These are phyloP conservation scores for Evansstolkia leycettana DNA, from an alignment of 495 filamentous ascomycete genomes.

Conservation along the genomic window DNA sequence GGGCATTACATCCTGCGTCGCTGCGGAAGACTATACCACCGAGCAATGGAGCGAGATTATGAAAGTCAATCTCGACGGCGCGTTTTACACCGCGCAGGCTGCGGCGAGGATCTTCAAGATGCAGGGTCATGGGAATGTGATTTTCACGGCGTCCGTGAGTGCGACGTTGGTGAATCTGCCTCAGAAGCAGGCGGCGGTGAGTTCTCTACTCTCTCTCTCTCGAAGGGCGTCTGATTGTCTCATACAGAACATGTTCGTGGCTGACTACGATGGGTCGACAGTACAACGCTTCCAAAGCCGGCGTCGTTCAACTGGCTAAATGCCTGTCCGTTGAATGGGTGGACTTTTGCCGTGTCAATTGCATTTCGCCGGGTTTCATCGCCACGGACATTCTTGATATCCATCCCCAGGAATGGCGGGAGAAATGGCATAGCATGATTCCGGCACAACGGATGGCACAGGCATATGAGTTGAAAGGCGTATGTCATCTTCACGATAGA, in stretches of 20 bases:
- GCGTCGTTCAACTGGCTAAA: slow-evolving; percentile 16
- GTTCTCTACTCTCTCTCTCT: neutral
- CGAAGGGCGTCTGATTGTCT: neutral
- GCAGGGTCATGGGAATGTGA: slow-evolving; percentile 27
- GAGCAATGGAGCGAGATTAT: slow-evolving; percentile 27
- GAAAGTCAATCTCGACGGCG: slow-evolving; percentile 35
- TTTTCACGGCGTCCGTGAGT: slow-evolving; percentile 31
- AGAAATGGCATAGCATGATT: slow-evolving; percentile 15
- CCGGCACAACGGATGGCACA: slow-evolving; percentile 16
- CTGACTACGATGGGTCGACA: slow-evolving; percentile 1
- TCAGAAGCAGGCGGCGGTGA: slow-evolving; percentile 26
- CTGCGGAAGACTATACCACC: slow-evolving; percentile 24
- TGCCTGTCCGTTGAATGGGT: slow-evolving; percentile 23
- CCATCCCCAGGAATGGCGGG: slow-evolving; percentile 9
- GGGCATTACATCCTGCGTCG: slow-evolving; percentile 42
- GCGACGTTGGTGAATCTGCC: slow-evolving; percentile 33
- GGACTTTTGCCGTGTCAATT: slow-evolving; percentile 26
- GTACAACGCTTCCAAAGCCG: slow-evolving; percentile 28
- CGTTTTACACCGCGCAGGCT: slow-evolving; percentile 33
- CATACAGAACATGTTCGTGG: neutral
- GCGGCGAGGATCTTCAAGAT: slow-evolving; percentile 28
- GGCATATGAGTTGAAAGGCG: slow-evolving; percentile 18
- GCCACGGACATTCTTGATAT: slow-evolving; percentile 20
- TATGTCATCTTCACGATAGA: too few relatives aligned
- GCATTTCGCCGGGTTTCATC: slow-evolving; percentile 30